Evolutionary conservation across 108 stramenopile genomes (phyloP).

Genomic region (Pseudonitzschia multiseries): DNA sequence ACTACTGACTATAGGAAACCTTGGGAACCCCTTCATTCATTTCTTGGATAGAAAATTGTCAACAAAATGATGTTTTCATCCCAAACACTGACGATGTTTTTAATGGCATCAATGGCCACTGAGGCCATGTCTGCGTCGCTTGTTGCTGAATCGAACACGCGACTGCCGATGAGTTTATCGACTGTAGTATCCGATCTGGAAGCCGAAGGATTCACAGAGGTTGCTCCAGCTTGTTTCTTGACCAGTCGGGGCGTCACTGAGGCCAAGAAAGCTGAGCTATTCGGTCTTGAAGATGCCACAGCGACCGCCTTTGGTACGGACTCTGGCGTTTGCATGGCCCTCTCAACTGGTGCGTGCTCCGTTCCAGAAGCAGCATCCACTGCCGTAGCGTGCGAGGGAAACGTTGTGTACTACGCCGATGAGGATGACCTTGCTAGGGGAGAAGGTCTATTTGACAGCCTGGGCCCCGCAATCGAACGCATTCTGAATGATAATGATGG

Average conservation of each 20-base stretch:
- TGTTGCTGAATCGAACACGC: conserved; percentile 47
- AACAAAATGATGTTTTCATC: background rate
- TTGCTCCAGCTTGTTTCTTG: conserved; percentile 72
- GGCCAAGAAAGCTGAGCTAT: conserved; percentile 26
- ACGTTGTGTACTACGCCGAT: conserved; percentile 66
- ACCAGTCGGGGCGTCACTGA: conserved; percentile 62
- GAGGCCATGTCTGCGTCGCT: conserved; percentile 13
- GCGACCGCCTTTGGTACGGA: conserved; percentile 74
- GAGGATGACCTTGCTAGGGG: conserved; percentile 64
- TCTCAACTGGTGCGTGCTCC: conserved; percentile 43
- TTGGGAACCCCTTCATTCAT: too few species aligned
- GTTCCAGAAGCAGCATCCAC: conserved; percentile 64
- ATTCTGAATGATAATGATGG: conserved; percentile 36
- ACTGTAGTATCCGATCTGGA: conserved; percentile 77
- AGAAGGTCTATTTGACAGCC: conserved; percentile 74
- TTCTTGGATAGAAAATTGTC: too few species aligned
- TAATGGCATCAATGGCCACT: background rate
- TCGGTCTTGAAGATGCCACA: conserved; percentile 42
- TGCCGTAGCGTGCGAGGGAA: conserved; percentile 74
- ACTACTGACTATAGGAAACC: too few species aligned
- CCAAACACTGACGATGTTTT: background rate
- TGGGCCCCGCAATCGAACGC: conserved; percentile 79
- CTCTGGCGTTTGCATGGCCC: conserved; percentile 56
- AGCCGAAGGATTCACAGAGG: conserved; percentile 56
- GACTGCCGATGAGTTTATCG: conserved; percentile 82